Evolutionary conservation across 1,284 basidiomycete species (phyloP), one percentile per base, ranked within the genome.

Genomic region (Paramarasmius palmivorus): DNA sequence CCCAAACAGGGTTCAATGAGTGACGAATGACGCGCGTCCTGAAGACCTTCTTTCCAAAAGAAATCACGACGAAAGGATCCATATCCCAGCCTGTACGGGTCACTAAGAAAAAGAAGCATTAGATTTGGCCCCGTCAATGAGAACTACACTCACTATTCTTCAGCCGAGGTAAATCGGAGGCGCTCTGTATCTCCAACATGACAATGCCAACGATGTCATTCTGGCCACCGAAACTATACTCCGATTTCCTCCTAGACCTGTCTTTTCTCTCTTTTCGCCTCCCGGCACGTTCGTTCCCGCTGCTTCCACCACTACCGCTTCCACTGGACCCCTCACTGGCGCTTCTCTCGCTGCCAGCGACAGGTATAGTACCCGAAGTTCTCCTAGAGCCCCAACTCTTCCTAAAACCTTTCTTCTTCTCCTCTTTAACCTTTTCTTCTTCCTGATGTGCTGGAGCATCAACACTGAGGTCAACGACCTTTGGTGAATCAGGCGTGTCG

Each of bases 1-100:
- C 91, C 93, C 95, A 99, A 0, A 82, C 78, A 0, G 96, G 96
- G 67, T 93, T 94, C 57, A 94, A 82, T 12, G 86, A 90, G 68
- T 95, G 93, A 9, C 93, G 83, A 57, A 95, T 89, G 25, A 95
- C 88, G 42, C 93, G 87, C 0, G 95, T 98, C 3, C 95, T 82
- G 74, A 98, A 98, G 9, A 98, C 92, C 70, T 98, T 98, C 73
- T 96, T 95, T 35, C 95, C 92, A 61, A 99, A 98, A 2, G 93
- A 95, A 59, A 95, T 84, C 59, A 99, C 94, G 14, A 94, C 91
- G 64, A 98, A 98, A 0, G 95, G 95, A 64, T 99, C 95, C 95
- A 98, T 98, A 66, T 98, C 95, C 83, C 88, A 95, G 0, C 90
- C 90, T 0, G 83, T 90, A 2, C 89, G 81, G 2, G 87, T 92